These are phyloP conservation scores for Stagonosporopsis chrysanthemi DNA, from an alignment of 2,329 filamentous ascomycete species.

Conservation along the genomic window DNA sequence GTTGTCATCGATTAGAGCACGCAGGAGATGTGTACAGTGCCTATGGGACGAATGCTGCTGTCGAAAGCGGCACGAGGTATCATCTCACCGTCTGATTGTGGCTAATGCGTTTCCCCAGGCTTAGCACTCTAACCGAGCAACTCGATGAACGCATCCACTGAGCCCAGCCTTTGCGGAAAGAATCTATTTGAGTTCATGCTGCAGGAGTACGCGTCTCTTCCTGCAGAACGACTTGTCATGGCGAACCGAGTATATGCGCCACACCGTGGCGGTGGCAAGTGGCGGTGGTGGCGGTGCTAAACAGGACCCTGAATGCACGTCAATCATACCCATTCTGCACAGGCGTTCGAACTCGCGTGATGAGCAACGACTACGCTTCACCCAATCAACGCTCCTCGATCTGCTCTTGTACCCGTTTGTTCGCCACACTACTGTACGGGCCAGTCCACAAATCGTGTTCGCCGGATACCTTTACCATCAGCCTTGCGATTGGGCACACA, in stretches of 20 bases:
- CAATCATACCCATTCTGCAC: constrained; percentile 25
- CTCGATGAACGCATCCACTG: constrained; percentile 15
- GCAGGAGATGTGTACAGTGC: neutral
- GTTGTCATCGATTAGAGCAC: neutral
- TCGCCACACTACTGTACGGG: constrained; percentile 45
- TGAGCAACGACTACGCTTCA: constrained; percentile 27
- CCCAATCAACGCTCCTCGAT: constrained; percentile 27
- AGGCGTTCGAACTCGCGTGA: constrained; percentile 23
- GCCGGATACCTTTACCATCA: constrained; percentile 26
- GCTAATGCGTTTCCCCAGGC: constrained; percentile 12
- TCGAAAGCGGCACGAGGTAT: constrained; percentile 3
- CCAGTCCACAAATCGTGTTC: constrained; percentile 24
- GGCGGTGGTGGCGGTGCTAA: constrained; percentile 4
- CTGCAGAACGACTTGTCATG: constrained; percentile 12
- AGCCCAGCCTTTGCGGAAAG: constrained; percentile 18
- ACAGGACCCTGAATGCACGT: constrained; percentile 20
- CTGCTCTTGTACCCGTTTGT: constrained; percentile 18
- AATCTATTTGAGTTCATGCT: constrained; percentile 13
- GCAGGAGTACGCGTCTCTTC: constrained; percentile 35
- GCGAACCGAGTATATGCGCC: constrained; percentile 8
- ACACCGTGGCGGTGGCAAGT: constrained; percentile 7
- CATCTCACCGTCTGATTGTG: constrained; percentile 6
- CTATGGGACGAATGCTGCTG: constrained; percentile 1
- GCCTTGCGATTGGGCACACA: constrained; percentile 24
- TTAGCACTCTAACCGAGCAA: constrained; percentile 3